phyloP scores from a whole-genome alignment of 306 rosid genomes.

The Luffa aegyptiaca region DNA sequence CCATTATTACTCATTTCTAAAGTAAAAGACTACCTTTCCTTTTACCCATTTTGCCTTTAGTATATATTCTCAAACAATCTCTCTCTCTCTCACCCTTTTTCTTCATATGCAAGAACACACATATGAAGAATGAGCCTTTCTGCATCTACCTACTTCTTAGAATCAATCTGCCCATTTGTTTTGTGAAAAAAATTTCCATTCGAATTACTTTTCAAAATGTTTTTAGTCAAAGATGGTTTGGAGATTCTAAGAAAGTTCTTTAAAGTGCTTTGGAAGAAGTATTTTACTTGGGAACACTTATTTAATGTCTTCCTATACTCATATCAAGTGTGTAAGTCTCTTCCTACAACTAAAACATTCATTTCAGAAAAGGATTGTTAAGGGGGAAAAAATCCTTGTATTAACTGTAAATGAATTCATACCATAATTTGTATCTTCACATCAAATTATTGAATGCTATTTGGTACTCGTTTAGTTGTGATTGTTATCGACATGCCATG shows the following conservation, averaged over 20 bases:
- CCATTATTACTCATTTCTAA: slow-evolving; percentile 10
- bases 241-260: background rate
- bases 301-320: no score
- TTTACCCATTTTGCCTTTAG: slow-evolving; percentile 1
- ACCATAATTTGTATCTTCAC: background rate
- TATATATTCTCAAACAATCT: slow-evolving; percentile 1
- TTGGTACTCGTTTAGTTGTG: background rate
- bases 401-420: no score
- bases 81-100: background rate
- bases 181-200: background rate
- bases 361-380: background rate
- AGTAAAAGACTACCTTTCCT: background rate
- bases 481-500: no score
- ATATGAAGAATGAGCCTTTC: background rate
- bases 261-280: background rate
- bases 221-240: background rate
- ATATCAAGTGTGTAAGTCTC: background rate
- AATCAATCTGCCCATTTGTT: background rate
- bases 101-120: background rate
- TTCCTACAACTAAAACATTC: background rate
- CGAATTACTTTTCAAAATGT: background rate
- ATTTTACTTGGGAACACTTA: background rate
- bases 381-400: no score
- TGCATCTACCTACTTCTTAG: background rate
- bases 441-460: background rate